Percentiles rank a stretch among this genome's conserved stretches.
Evolutionary conservation across 2,329 filamentous ascomycete species (phyloP).

Genomic region (Lachnellula occidentalis): DNA sequence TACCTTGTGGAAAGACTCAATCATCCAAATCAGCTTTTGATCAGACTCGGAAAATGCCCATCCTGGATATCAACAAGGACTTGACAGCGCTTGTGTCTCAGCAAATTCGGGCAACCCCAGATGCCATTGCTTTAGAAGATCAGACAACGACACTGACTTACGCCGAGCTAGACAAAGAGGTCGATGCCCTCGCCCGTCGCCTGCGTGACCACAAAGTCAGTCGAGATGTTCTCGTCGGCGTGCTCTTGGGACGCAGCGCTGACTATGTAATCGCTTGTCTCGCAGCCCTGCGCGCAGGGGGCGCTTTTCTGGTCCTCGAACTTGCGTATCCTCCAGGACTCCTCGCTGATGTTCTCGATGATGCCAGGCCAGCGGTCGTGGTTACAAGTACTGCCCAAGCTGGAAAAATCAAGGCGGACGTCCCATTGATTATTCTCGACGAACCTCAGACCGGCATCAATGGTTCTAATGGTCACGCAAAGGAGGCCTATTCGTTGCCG

Average conservation of each 20-base stretch:
- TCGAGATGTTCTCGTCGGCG: conserved; percentile 68
- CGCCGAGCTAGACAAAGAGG: conserved; percentile 62
- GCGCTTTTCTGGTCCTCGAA: conserved; percentile 75
- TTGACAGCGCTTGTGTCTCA: conserved; percentile 64
- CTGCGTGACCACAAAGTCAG: conserved; percentile 64
- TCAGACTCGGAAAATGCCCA: conserved; percentile 42
- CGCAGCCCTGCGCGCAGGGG: conserved; percentile 71
- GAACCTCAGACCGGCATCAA: conserved; percentile 31
- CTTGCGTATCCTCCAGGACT: conserved; percentile 71
- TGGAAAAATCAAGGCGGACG: conserved; percentile 56
- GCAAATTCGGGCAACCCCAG: conserved; percentile 63
- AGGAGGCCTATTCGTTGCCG: conserved; percentile 46
- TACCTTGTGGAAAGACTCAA: too few relatives aligned
- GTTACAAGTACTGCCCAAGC: conserved; percentile 62
- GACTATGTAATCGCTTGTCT: conserved; percentile 76
- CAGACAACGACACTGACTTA: conserved; percentile 64
- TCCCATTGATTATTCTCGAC: conserved; percentile 62
- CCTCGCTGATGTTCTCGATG: conserved; percentile 69
- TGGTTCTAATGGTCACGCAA: conserved; percentile 28
- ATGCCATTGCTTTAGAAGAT: conserved; percentile 68
- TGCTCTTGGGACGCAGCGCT: conserved; percentile 68
- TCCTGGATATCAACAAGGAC: conserved; percentile 68
- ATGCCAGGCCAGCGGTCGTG: conserved; percentile 65
- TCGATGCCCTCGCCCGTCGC: conserved; percentile 56
- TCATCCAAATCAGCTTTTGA: too few relatives aligned